Evolutionary conservation across 257 asterid genomes (phyloP), one percentile per base, ranked within the genome.

Genomic region (Fraxinus anomala): DNA sequence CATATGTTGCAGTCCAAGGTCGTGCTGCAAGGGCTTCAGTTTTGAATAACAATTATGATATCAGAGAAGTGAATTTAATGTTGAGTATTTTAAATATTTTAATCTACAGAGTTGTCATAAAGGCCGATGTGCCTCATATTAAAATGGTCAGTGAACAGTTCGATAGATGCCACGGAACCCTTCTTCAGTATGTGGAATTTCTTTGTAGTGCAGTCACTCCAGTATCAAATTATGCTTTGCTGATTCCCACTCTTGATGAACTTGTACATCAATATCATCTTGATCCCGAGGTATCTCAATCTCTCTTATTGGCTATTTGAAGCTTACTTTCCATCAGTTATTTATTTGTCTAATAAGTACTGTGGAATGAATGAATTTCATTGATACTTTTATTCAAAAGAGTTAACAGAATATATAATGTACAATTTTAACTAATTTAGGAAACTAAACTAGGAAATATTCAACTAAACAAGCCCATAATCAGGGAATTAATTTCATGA

Each of bases 81-180:
- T 24, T 72, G 54, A 42, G 49, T 28, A 26, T 26, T 63, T 26
- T 56, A 30, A 36, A 65, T 78, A 75, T 75, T 78, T 76, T 69
- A 26, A 37, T 84, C 28, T 87, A 83, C 85, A 96, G 99, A 90
- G 97, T 96, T 85, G 97, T 96, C 83, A 92, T 89, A 80, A 86
- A 87, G 79, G 96, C 98, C 34, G 85, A 91, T n/a, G 99, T 82
- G 70, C 97, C 98, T 72, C 76, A 93, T 80, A 93, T 96, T 84
- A 96, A 96, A 80, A 93, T 96, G 97, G 96, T 96, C 82, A 89
- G 99, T 74, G 99, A 96, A 86, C 96, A 91, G 88, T 96, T 96
- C 77, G 99, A 96, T 80, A 89, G 99, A 86, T 96, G 98, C 84
- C 99, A 96, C 72, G 99, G 98, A 68, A 86, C 97, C 65, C 98